Base-by-base conservation (phyloP, 371 early-diverging fungal genomes). In the Rhizopus delemar region DNA sequence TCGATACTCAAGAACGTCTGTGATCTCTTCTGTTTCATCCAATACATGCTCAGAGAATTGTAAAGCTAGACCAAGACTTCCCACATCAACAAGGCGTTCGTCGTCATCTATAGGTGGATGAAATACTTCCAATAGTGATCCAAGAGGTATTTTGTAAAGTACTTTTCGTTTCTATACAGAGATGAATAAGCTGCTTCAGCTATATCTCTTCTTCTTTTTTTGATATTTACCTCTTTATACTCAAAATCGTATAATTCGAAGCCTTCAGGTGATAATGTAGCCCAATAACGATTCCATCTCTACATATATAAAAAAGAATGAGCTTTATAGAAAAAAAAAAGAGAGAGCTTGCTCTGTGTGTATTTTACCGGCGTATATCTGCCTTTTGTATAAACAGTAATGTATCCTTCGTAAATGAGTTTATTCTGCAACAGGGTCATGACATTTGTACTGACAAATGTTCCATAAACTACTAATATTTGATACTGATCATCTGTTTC, bases 271-370 rank as follows among this genome's bases (percentile, higher is more conserved):
- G 69, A 61, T 22, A 79, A 51, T 16, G 56, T 62, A 8, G 74
- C 76, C 76, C 77, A 76, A 51, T 70, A 76, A 39, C 80, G 68
- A 35, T 72, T 53, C 80, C 80, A 79, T 63, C 63, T 66, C 80
- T 79, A 57, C 3, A 9, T 8, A 22, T n/a, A 56, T 43, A 33
- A 41, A 29, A 22, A 43, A 32, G 33, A 34, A 6, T 31, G 12
- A 13, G 28, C 29, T 22, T 32, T 13, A 53, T 16, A 41, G 16
- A 5, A 1, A 39, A 12, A 39, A 9, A 39, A 36, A 8, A 36
- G 2, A 11, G 1, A 13, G 15, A 2, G 0, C 4, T 43, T 5
- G 15, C 43, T 13, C 43, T 5, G n/a, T n/a, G 5, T 43, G 0
- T 46, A 3, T 22, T 48, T 69, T 76, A 74, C 80, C 4, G 80